Conservation (phyloP, 1,139 yeast species). For the Debaryomyces coudertii region DNA sequence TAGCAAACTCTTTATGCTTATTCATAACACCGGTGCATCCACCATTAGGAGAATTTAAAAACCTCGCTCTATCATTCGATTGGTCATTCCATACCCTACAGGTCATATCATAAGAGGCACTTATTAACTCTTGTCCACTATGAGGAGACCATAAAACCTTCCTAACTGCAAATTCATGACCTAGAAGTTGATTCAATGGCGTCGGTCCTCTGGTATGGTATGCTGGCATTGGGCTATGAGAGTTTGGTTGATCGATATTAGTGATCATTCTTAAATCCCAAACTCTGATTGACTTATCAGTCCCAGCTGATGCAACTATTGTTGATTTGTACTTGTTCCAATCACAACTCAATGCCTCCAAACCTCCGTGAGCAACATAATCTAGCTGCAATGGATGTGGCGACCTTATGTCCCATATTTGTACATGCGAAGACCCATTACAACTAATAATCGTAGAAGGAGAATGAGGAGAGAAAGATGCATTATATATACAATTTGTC, state of each 20-base stretch:
- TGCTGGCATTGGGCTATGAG: slow-evolving; percentile 42
- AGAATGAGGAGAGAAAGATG: slow-evolving; percentile 84
- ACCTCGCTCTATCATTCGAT: slow-evolving; percentile 56
- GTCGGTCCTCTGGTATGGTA: slow-evolving; percentile 59
- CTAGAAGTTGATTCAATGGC: slow-evolving; percentile 77
- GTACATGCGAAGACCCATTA: slow-evolving; percentile 77
- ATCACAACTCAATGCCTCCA: slow-evolving; percentile 80
- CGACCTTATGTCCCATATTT: slow-evolving; percentile 82
- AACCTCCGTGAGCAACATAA: slow-evolving; percentile 73
- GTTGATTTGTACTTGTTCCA: slow-evolving; percentile 88
- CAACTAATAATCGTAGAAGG: slow-evolving; percentile 73
- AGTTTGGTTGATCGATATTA: slow-evolving; percentile 41
- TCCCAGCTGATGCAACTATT: slow-evolving; percentile 84
- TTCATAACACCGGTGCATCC: slow-evolving; percentile 62
- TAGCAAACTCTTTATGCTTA: slow-evolving; percentile 82
- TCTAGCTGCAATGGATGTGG: slow-evolving; percentile 65
- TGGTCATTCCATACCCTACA: slow-evolving; percentile 83
- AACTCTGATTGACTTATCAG: slow-evolving; percentile 77
- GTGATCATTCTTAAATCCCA: slow-evolving; percentile 86
- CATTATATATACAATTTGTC: slow-evolving; percentile 70
- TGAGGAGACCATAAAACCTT: slow-evolving; percentile 91
- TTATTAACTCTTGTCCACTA: slow-evolving; percentile 65
- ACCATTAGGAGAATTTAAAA: slow-evolving; percentile 38
- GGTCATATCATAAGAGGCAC: slow-evolving; percentile 92
- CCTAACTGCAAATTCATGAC: slow-evolving; percentile 89